Base-by-base conservation (phyloP, 2,329 filamentous ascomycete species). In the Fusarium compactum region DNA sequence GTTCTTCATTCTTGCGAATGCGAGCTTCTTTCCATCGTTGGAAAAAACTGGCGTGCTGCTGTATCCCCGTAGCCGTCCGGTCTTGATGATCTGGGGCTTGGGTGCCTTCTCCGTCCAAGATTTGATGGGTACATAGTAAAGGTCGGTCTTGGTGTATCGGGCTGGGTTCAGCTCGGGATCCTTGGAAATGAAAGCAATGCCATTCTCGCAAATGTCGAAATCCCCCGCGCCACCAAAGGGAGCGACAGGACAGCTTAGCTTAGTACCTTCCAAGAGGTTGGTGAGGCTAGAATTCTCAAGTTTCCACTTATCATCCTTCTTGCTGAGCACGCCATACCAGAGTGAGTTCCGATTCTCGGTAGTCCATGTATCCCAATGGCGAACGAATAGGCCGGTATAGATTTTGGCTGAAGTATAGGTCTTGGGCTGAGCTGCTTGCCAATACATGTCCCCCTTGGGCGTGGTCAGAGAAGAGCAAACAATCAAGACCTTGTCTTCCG, bases 311-410 rank as follows among this genome's bases (percentile, higher is more conserved):
- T 71, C 79, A 16, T 78, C 78, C 38, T 77, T 80, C 76, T 82
- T 83, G 70, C 79, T 82, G 50, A 96, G 78, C 8, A 86, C 86
- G 32, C 90, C 90, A 30, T 93, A 92, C 85, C 91, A 96, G 29
- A 97, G 85, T 4, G 91, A 87, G 74, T 90, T 91, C 66, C 86
- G 89, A 74, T 92, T 90, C 47, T 90, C 86, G 1, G 87, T 89
- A 27, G 90, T 83, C 81, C 91, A 97, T n/a, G 86, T 80, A 77
- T 97, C 93, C 93, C 93, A 97, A 76, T 97, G 92, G 16, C 93
- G 88, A 29, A 93, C 92, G 75, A 93, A 96, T 27, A 95, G 87
- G 50, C 87, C 88, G 22, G 88, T 89, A 79, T 96, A 96, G 24
- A 94, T 86, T 73, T 87, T 90, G 29, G 89, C 93, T 6, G 88